Percentiles rank a stretch among this genome's conserved stretches.
phyloP scores from a whole-genome alignment of 352 stramenopile genomes.

The Hyaloperonospora arabidopsidis region DNA sequence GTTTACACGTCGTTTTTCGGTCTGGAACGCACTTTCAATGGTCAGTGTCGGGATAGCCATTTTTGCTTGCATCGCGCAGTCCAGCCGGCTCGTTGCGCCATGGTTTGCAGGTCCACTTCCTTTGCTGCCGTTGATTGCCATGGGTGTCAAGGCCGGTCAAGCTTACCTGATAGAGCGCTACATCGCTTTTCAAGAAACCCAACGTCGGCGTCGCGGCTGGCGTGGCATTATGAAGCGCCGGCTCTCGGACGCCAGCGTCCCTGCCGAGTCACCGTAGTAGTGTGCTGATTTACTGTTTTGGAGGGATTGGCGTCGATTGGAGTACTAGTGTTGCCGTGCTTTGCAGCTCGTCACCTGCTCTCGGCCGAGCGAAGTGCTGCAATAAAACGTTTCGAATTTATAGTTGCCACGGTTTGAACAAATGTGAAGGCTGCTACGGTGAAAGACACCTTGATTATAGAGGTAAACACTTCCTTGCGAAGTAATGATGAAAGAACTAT shows the following conservation, averaged over 20 bases:
- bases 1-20: conserved; percentile 61
- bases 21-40: conserved; percentile 80
- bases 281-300: conserved; percentile 2
- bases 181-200: conserved; percentile 74
- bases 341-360: conserved; percentile 22
- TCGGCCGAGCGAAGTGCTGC: conserved; percentile 18
- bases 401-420: too few species aligned
- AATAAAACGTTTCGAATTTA: not conserved
- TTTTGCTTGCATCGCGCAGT: conserved; percentile 51
- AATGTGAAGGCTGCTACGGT: too few species aligned
- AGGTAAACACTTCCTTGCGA: too few species aligned
- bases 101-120: conserved; percentile 72
- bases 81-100: conserved; percentile 61
- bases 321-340: not conserved
- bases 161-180: conserved; percentile 64
- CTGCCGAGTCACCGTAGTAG: conserved; percentile 53
- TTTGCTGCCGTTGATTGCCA: conserved; percentile 54
- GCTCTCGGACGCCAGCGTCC: conserved; percentile 67
- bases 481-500: too few species aligned
- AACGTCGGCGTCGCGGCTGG: conserved; percentile 64
- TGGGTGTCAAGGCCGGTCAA: conserved; percentile 61
- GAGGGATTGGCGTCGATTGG: too few species aligned
- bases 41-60: conserved; percentile 64
- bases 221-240: conserved; percentile 77
- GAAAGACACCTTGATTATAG: too few species aligned